Evolutionary conservation across 202 grass and related monocot species (phyloP).

Genomic region (Musa balbisiana): DNA sequence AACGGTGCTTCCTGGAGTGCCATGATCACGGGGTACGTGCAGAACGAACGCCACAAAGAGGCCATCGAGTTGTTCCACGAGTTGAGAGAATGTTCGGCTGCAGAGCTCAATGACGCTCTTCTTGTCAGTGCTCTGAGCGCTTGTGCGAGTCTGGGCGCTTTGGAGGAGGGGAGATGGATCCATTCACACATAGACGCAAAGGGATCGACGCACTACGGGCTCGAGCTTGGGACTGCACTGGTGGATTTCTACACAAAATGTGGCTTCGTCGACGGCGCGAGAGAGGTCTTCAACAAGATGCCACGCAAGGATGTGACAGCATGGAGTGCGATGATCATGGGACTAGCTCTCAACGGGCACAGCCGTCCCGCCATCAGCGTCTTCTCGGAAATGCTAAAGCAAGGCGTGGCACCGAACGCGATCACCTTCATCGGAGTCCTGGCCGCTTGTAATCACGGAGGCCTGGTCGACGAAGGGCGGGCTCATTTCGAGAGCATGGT

Average conservation of each 20-base stretch:
- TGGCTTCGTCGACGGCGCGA: conserved; percentile 3
- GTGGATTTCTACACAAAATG: conserved; percentile 19
- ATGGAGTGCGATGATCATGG: conserved; percentile 19
- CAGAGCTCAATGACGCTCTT: background rate
- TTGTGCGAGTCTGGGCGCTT: conserved; percentile 1
- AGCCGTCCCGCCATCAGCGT: background rate
- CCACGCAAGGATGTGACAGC: conserved; percentile 7
- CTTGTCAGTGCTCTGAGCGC: conserved; percentile 9
- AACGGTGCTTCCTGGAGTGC: conserved; percentile 12
- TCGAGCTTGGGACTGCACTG: conserved; percentile 15
- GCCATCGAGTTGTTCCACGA: conserved; percentile 11
- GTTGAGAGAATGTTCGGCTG: background rate
- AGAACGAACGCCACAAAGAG: conserved; percentile 9
- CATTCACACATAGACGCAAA: background rate
- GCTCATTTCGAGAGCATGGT: conserved; percentile 5
- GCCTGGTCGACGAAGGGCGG: conserved; percentile 15
- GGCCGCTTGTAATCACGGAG: conserved; percentile 5
- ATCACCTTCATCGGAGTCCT: conserved; percentile 14
- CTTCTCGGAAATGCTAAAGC: background rate
- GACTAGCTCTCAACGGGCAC: conserved; percentile 1
- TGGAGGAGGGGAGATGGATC: conserved; percentile 18
- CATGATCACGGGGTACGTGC: conserved; percentile 19
- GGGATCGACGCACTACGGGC: background rate
- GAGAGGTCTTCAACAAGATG: conserved; percentile 11
- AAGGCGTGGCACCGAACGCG: background rate